These are phyloP conservation scores for Colletotrichum horii DNA, from an alignment of 2,329 filamentous ascomycete species.

Conservation along the genomic window DNA sequence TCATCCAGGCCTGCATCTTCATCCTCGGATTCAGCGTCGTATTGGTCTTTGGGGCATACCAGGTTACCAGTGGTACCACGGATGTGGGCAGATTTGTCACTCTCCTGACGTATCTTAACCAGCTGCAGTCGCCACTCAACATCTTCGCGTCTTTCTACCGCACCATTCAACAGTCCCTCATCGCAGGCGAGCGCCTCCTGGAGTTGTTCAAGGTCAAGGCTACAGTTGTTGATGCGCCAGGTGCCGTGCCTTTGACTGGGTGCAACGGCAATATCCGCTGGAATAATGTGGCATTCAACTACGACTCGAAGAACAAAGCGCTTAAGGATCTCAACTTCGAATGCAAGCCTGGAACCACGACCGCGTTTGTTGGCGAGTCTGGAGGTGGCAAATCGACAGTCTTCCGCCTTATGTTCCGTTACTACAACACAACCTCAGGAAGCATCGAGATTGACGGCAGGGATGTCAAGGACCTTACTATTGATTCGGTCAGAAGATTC, in stretches of 20 bases:
- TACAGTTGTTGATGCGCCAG: slow-evolving; percentile 80
- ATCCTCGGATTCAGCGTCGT: slow-evolving; percentile 76
- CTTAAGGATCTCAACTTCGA: slow-evolving; percentile 84
- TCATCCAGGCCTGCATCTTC: slow-evolving; percentile 80
- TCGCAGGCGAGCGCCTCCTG: slow-evolving; percentile 92
- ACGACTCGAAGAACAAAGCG: slow-evolving; percentile 85
- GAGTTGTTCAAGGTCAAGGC: slow-evolving; percentile 97
- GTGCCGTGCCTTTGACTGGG: slow-evolving; percentile 64
- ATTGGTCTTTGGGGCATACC: slow-evolving; percentile 77
- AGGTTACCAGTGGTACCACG: slow-evolving; percentile 71
- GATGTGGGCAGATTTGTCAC: slow-evolving; percentile 75
- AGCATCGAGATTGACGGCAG: slow-evolving; percentile 84
- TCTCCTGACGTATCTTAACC: slow-evolving; percentile 78
- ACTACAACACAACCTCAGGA: slow-evolving; percentile 86
- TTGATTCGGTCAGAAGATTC: slow-evolving; percentile 87
- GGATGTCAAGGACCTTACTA: slow-evolving; percentile 85
- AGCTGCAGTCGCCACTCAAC: slow-evolving; percentile 81
- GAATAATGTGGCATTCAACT: slow-evolving; percentile 88
- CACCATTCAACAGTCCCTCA: slow-evolving; percentile 95
- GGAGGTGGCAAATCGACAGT: slow-evolving; percentile 97
- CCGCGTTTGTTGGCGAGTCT: slow-evolving; percentile 94
- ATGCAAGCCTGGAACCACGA: slow-evolving; percentile 89
- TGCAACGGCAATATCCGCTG: slow-evolving; percentile 87
- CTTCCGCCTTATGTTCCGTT: slow-evolving; percentile 94
- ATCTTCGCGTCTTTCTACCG: slow-evolving; percentile 96